Evolutionary conservation across 2,329 filamentous ascomycete genomes (phyloP).

Genomic region (Leptographium galeiforme): DNA sequence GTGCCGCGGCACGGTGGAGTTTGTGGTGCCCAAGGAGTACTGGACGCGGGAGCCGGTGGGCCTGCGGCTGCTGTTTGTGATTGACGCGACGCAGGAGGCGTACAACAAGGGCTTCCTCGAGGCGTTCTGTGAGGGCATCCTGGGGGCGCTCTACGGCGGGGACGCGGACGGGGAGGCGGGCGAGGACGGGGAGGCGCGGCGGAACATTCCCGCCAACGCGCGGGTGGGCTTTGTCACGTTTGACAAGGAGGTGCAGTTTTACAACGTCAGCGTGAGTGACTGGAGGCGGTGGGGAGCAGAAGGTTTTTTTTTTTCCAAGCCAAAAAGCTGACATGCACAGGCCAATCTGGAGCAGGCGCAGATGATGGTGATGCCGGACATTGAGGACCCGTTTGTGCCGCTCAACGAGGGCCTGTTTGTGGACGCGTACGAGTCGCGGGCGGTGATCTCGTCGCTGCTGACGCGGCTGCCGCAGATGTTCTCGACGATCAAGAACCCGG

Average conservation of each 20-base stretch:
- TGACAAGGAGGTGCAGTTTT: constrained; percentile 95
- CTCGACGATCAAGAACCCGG: constrained; percentile 74
- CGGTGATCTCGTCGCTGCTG: constrained; percentile 79
- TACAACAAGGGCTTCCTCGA: constrained; percentile 84
- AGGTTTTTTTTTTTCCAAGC: no score
- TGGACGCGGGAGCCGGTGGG: constrained; percentile 91
- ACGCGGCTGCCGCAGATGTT: constrained; percentile 76
- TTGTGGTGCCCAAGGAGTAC: constrained; percentile 94
- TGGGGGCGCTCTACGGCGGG: constrained; percentile 68
- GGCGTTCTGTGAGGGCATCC: constrained; percentile 79
- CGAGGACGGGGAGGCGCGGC: constrained; percentile 38
- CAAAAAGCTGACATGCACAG: constrained; percentile 22
- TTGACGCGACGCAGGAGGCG: constrained; percentile 86
- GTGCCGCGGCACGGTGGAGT: constrained; percentile 85
- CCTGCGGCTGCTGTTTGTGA: constrained; percentile 75
- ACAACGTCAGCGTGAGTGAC: constrained; percentile 58
- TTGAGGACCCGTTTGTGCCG: constrained; percentile 92
- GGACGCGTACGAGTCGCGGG: constrained; percentile 79
- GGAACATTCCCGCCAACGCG: constrained; percentile 58
- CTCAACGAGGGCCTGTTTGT: constrained; percentile 87
- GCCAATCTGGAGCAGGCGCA: constrained; percentile 72
- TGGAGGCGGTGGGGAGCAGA: no score
- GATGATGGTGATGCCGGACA: constrained; percentile 97
- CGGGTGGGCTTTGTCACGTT: constrained; percentile 93
- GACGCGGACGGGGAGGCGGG: constrained; percentile 37